Conservation (phyloP, 306 rosid species). For the Citrullus mucosospermus region DNA sequence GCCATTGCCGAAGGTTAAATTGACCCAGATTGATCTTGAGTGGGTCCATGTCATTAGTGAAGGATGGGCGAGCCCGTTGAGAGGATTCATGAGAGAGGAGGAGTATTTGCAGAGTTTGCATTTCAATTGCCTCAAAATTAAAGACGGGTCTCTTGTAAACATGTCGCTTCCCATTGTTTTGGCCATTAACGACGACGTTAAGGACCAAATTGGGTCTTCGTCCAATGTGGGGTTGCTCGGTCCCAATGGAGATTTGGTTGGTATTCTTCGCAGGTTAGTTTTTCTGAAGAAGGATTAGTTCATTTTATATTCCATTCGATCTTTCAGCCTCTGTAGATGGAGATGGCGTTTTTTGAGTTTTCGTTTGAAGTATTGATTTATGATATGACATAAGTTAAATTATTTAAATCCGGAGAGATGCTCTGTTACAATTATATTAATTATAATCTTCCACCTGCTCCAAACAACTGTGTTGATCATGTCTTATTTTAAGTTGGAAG, state of each 20-base stretch:
- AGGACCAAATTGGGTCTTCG: conserved; percentile 42
- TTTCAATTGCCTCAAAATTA: conserved; percentile 55
- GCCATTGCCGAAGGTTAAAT: conserved; percentile 42
- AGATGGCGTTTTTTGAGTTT: not conserved
- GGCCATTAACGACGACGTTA: conserved; percentile 68
- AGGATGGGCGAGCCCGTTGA: conserved; percentile 93
- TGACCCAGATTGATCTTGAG: conserved; percentile 68
- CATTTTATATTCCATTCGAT: not conserved
- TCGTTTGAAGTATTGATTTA: conserved; percentile 1
- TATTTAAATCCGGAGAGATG: not conserved
- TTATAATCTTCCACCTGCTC: not conserved
- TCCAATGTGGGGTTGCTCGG: conserved; percentile 52
- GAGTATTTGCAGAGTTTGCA: conserved; percentile 90
- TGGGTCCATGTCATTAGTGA: conserved; percentile 91
- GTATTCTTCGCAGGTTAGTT: conserved; percentile 64
- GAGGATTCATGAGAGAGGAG: conserved; percentile 88
- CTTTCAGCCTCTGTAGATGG: not conserved
- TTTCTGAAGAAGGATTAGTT: not conserved
- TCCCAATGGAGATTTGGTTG: conserved; percentile 59
- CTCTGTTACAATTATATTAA: not conserved
- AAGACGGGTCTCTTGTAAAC: conserved; percentile 62
- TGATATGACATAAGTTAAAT: not conserved
- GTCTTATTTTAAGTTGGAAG: not conserved
- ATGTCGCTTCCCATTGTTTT: conserved; percentile 95
- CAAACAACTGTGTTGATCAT: not conserved